Conservation (phyloP, 2,329 filamentous ascomycete species). For the Madurella mycetomatis region DNA sequence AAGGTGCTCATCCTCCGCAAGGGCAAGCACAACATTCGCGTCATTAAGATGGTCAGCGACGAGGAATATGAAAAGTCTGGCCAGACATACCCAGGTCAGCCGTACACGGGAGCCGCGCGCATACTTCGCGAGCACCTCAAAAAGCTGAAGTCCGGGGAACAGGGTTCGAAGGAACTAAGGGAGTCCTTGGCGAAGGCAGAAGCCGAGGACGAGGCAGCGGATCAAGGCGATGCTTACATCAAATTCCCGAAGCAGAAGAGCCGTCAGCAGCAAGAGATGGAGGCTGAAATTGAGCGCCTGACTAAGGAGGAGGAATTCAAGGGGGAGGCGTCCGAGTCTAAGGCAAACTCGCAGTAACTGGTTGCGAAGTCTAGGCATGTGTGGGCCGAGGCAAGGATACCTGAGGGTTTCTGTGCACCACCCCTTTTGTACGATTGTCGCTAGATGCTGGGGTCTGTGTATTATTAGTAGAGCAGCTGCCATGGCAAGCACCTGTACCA, state of each 20-base stretch:
- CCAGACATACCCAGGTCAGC: constrained; percentile 50
- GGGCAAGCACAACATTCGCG: constrained; percentile 59
- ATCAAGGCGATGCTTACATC: constrained; percentile 5
- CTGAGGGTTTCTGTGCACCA: not conserved
- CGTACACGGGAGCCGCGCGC: constrained; percentile 45
- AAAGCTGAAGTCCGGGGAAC: constrained; percentile 26
- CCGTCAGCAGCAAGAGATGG: constrained; percentile 15
- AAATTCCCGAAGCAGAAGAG: constrained; percentile 27
- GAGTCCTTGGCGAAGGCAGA: constrained; percentile 7
- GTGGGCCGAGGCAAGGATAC: not conserved
- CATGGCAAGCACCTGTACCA: not conserved
- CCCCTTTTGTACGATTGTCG: not conserved
- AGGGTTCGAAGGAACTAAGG: constrained; percentile 29
- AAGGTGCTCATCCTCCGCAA: constrained; percentile 57
- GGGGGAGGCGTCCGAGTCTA: no score
- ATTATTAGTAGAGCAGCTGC: not conserved
- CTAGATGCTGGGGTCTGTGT: not conserved
- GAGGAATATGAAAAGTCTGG: constrained; percentile 49
- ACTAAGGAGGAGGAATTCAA: not conserved
- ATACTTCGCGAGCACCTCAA: constrained; percentile 37
- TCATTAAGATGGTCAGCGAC: constrained; percentile 56
- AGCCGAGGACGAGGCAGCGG: not conserved
- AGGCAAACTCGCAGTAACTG: no score
- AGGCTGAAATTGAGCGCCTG: constrained; percentile 22
- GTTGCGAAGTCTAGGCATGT: no score